These are phyloP conservation scores for Calophaca sinica DNA, from an alignment of 306 rosid genomes.

Conservation along the genomic window DNA sequence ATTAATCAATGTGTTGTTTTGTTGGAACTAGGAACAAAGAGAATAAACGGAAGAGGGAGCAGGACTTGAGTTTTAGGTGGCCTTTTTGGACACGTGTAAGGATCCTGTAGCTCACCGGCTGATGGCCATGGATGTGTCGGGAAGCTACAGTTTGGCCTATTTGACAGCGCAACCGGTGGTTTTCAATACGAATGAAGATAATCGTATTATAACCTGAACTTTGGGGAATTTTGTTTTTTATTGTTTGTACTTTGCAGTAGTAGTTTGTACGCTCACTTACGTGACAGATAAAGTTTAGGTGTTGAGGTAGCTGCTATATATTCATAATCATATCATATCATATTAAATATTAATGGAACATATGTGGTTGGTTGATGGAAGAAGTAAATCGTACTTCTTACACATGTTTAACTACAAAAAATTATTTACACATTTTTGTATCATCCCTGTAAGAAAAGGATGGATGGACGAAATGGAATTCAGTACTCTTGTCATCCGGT, in stretches of 20 bases:
- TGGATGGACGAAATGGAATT: too few relatives aligned
- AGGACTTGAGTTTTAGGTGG: constrained; percentile 32
- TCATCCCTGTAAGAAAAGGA: too few relatives aligned
- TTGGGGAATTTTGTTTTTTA: background rate
- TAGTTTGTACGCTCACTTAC: too few relatives aligned
- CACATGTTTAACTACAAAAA: too few relatives aligned
- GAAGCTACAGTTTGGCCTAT: background rate
- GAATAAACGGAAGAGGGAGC: constrained; percentile 20
- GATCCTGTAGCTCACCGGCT: background rate
- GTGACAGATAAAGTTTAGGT: too few relatives aligned
- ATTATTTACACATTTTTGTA: too few relatives aligned
- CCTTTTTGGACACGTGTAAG: constrained; percentile 40
- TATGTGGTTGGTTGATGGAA: too few relatives aligned
- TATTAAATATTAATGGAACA: too few relatives aligned
- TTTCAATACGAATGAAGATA: background rate
- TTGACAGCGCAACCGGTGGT: background rate
- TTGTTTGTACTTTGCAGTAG: background rate
- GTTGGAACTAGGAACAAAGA: constrained; percentile 43
- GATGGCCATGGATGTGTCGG: constrained; percentile 15
- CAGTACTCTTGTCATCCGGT: too few relatives aligned
- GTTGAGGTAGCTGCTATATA: too few relatives aligned
- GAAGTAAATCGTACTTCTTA: too few relatives aligned
- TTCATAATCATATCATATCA: too few relatives aligned
- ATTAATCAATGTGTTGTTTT: constrained; percentile 18
- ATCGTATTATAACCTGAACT: background rate